Evolutionary conservation across 495 filamentous ascomycete genomes (phyloP), one percentile per base, ranked within the genome.

Genomic region (Trichocladium antarcticum): DNA sequence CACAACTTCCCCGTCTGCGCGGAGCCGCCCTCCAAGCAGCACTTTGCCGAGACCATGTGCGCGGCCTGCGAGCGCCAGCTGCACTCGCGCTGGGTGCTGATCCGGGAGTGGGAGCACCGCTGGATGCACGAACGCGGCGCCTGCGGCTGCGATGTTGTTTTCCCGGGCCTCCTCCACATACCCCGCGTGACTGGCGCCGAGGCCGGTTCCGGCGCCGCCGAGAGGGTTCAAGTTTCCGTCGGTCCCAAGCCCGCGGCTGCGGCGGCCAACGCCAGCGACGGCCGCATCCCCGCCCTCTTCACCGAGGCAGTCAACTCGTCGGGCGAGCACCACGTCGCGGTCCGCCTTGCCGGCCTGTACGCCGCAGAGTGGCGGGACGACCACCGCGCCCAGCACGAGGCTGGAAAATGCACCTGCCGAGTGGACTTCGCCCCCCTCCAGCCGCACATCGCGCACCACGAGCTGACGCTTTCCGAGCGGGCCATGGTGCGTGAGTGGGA

Each of bases 101-200:
- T 71, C 19, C 49, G 59, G 1, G 66, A 71, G 51, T 58, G 56
- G 42, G 69, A 74, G 62, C 70, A 74, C 49, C 67, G 63, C 15
- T 74, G 68, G 61, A 64, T 72, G 31, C 70, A 74, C 45, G 68
- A 66, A 49, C 69, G 69, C 11, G 70, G 68, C 0, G 70, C 51
- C 6, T 74, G 70, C 48, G 45, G 43, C 16, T 74, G 70, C 27
- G 48, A 58, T 0, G 64, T 70, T 9, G 11, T 43, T 1, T 74
- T 71, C 41, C 70, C 68, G 0, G 51, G 58, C 24, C 51, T 60
- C 3, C 46, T 67, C 9, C 40, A 52, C 42, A 50, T 50, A 15
- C 68, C 69, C 0, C 58, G 67, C 3, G 29, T 63, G 3, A 49
- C 64, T 31, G 54, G 62, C 7, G 54, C 61, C 9, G 34, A 22